phyloP scores from a whole-genome alignment of 208 protist species.

The Naegleria gruberi region DNA sequence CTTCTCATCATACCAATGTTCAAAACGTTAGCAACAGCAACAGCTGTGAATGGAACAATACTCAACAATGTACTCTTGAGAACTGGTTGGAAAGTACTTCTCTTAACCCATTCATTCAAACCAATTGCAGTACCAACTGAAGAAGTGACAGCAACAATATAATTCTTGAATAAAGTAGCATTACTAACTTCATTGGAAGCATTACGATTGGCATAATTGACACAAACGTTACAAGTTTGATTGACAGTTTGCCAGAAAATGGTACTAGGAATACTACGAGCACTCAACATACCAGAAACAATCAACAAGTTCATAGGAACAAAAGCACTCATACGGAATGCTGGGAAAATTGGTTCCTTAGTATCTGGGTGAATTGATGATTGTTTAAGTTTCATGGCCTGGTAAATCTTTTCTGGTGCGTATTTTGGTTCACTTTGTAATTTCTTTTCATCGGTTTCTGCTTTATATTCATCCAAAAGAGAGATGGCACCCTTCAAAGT shows the following conservation, averaged over 20 bases:
- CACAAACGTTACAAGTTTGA: conserved; percentile 52
- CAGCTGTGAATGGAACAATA: conserved; percentile 20
- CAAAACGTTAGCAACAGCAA: not conserved
- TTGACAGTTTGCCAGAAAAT: conserved; percentile 24
- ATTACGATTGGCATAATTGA: conserved; percentile 86
- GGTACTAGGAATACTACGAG: conserved; percentile 33
- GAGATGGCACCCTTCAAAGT: not conserved
- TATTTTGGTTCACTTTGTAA: not conserved
- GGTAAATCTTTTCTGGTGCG: conserved; percentile 57
- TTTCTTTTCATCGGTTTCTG: not conserved
- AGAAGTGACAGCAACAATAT: not conserved
- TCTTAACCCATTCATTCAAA: not conserved
- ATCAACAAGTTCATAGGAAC: conserved; percentile 78
- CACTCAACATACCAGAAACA: conserved; percentile 72
- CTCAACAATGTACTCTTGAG: not conserved
- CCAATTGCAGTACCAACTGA: conserved; percentile 22
- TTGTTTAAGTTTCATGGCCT: conserved; percentile 65
- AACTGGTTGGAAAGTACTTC: not conserved
- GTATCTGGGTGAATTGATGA: conserved; percentile 77
- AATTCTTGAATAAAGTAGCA: not conserved
- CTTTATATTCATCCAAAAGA: not conserved
- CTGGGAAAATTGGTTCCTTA: conserved; percentile 65
- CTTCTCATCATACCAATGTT: conserved; percentile 20
- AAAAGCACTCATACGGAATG: conserved; percentile 79
- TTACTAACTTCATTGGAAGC: conserved; percentile 49